Evolutionary conservation across 306 rosid species (phyloP), one percentile per base, ranked within the genome.

Genomic region (Styphnolobium japonicum): DNA sequence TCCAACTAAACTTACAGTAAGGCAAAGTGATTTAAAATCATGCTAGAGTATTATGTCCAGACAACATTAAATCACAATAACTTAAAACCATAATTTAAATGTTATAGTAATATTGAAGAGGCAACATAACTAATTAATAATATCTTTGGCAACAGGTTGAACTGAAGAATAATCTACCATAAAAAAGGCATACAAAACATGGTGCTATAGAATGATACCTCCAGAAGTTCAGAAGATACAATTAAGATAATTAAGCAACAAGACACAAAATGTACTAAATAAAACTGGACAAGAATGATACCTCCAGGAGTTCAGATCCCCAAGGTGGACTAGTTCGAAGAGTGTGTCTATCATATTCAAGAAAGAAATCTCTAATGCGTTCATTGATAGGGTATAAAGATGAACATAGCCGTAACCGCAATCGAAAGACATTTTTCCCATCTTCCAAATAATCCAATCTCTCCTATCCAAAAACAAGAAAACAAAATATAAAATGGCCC

Each of bases 261-360:
- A 36, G 56, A 67, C 61, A 45, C 40, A 73, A 37, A 66, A 60
- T 74, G 51, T 68, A 43, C 46, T 5, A 49, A 73, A 81, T n/a
- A 66, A 15, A 16, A 52, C 67, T 36, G 71, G 53, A 55, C 40
- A 49, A 73, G 67, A 86, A 81, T 15, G 46, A 72, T 89, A 95
- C 99, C 99, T 95, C 99, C 36, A 95, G 83, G 74, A 95, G 98
- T 87, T 95, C 99, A 81, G 99, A 92, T 84, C 99, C 99, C 99
- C 99, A 95, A 37, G 99, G 99, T 23, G 99, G 94, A 57, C 99
- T 95, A 66, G 99, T 95, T 63, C 98, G 94, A 86, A 95, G 99
- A 64, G 99, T 95, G 85, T 95, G 99, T 61, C 99, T 85, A 75
- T 95, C 99, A 43, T 92, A 95, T 84, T 95, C 99, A 80, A 93